Base-by-base conservation (phyloP, 164 flowering plant genomes). In the Vitis riparia region DNA sequence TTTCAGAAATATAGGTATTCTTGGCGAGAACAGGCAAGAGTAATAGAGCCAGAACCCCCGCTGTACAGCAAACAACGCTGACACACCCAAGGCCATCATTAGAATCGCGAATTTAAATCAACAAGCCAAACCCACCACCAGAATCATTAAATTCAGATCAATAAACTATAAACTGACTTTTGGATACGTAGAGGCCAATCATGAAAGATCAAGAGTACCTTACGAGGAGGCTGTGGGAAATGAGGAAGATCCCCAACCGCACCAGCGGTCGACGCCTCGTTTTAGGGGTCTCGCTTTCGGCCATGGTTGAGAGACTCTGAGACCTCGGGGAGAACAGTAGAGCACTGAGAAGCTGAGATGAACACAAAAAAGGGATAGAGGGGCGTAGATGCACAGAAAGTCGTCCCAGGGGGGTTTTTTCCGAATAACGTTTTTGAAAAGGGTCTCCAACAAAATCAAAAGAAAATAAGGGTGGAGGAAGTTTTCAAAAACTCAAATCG, bases 1-100 rank as follows among this genome's bases (percentile, higher is more conserved):
- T 95, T 68, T 95, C 99, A 3, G 99, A 95, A 51, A 95, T 77
- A 78, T 95, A 91, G 30, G 98, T 95, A 81, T 84, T 93, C 79
- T 90, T 95, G 66, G 98, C 98, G 17, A 95, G 85, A 68, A 90
- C 65, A 8, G 99, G 99, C 15, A 95, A 80, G 4, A 90, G 78
- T 5, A 93, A 66, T 48, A 95, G 90, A 69, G 92, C 86, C 30
- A 95, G 0, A 73, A 90, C 66, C 19, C 97, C 98, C 37, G 92
- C 88, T 23, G 67, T 62, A 72, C 81, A 90, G 81, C 93, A 95
- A 67, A 91, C 19, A 9, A 91, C 77, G 70, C 98, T 92, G 87
- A 47, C 70, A 30, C 1, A 9, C 5, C 44, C 44, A 37, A 37
- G 7, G 17, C 47, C 27, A 50, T 27, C 12, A 71, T 32, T 17